Evolutionary conservation across 495 filamentous ascomycete species (phyloP), one percentile per base, ranked within the genome.

Genomic region (Tirmania nivea): DNA sequence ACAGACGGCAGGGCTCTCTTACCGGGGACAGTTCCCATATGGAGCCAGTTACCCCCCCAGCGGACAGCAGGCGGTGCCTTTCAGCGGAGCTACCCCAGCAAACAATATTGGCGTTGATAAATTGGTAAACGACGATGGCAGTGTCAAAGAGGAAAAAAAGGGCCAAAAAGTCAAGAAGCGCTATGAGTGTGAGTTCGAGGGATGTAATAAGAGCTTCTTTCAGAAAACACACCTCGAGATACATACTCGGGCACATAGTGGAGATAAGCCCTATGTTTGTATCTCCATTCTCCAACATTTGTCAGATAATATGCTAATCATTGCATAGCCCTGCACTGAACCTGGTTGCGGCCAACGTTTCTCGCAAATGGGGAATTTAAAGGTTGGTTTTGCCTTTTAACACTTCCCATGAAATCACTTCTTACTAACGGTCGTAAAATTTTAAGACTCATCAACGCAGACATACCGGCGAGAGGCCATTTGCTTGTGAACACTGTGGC

Each of bases 211-310:
- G 69, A 77, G 72, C 56, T 94, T 94, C 67, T 77, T 78, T 54
- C 89, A 96, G 64, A 94, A 89, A 67, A 95, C 88, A 2, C 87
- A 95, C 64, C 73, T 94, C 37, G 86, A 93, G 55, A 95, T 92
- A 37, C 89, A 96, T 61, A 81, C 75, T 48, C 76, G 89, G 61
- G 81, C 86, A 9, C 89, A 96, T 62, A 94, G 88, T 3, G 89
- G 89, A 17, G 78, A 86, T 49, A 86, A 86, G 57, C 89, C 89
- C 56, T 94, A 88, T 69, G 85, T 94, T 56, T 35, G 63, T 63
- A 49, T 53, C 54, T 53, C 34, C 49, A 12, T 16, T 52, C 35
- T 11, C 10, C 20, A 19, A 34, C 12, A 54, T 14, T 34, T 20
- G 54, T 57, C 48, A 31, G 1, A 31, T 35, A 54, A 37, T 39